phyloP scores from a whole-genome alignment of 306 rosid genomes.

The Acacia confusa region DNA sequence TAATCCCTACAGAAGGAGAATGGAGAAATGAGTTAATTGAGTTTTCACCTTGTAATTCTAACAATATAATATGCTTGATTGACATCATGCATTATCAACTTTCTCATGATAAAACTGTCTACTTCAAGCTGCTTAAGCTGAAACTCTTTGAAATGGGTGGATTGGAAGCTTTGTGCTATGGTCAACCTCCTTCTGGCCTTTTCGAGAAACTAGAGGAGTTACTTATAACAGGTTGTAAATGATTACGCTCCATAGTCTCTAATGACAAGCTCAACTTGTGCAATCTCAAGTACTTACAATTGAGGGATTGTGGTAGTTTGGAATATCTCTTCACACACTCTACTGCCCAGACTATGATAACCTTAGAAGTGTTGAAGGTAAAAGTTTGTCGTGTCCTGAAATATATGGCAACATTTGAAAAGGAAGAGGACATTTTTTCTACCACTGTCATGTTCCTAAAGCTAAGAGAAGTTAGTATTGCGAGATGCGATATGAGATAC shows the following conservation, averaged over 20 bases:
- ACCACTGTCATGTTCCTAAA: background rate
- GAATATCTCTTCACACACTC: background rate
- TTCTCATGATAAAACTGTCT: no score
- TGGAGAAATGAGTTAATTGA: no score
- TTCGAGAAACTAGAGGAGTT: constrained; percentile 3
- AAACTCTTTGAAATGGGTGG: background rate
- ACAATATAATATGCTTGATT: no score
- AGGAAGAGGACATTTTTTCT: background rate
- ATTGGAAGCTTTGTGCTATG: background rate
- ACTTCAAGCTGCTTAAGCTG: no score
- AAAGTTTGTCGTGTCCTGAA: background rate
- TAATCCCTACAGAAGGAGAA: no score
- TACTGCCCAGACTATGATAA: background rate
- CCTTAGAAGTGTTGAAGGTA: background rate
- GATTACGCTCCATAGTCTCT: background rate
- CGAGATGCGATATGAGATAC: background rate
- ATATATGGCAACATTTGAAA: background rate
- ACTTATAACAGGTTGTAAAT: background rate
- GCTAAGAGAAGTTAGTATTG: background rate
- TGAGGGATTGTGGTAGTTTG: background rate
- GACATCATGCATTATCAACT: no score
- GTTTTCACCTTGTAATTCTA: no score
- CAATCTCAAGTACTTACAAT: background rate
- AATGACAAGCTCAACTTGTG: background rate
- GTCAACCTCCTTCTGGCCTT: background rate